Percentiles rank a stretch among this genome's conserved stretches.
These are phyloP conservation scores for Lactarius evosmus DNA, from an alignment of 768 basidiomycete genomes.

Conservation along the genomic window DNA sequence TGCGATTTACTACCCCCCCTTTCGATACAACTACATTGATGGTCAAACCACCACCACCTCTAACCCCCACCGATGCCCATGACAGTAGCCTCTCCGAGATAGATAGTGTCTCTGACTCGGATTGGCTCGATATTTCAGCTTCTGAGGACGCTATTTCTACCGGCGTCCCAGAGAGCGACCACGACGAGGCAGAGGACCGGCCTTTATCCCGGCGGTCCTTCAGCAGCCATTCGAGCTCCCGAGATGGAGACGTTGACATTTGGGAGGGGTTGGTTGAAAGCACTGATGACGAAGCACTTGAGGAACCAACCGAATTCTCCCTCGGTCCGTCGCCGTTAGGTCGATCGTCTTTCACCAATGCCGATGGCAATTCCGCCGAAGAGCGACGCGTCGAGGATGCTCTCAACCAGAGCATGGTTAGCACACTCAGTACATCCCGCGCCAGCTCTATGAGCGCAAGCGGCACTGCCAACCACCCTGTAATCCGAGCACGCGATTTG, in stretches of 20 bases:
- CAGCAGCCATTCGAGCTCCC: constrained; percentile 63
- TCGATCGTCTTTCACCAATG: constrained; percentile 5
- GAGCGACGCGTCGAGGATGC: constrained; percentile 70
- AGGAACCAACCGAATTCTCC: constrained; percentile 30
- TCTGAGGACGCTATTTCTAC: constrained; percentile 72
- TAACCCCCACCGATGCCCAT: constrained; percentile 34
- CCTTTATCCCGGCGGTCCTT: constrained; percentile 68
- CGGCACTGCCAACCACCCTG: constrained; percentile 41
- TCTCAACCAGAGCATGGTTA: constrained; percentile 78
- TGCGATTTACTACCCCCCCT: constrained; percentile 21
- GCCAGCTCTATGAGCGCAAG: constrained; percentile 51
- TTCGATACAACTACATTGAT: constrained; percentile 27
- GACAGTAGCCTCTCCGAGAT: constrained; percentile 54
- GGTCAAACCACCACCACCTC: constrained; percentile 29
- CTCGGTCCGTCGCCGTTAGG: constrained; percentile 22
- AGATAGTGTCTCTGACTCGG: constrained; percentile 71
- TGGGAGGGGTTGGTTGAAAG: constrained; percentile 79
- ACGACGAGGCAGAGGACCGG: constrained; percentile 48
- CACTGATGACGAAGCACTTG: constrained; percentile 46
- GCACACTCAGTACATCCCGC: constrained; percentile 73
- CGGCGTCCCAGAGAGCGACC: constrained; percentile 60
- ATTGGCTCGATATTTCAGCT: constrained; percentile 78
- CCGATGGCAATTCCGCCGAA: constrained; percentile 41
- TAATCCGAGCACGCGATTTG: constrained; percentile 65
- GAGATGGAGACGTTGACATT: constrained; percentile 64